Evolutionary conservation across 805 yeast species (phyloP), one percentile per base, ranked within the genome.

Genomic region (Starmerella asiatica): DNA sequence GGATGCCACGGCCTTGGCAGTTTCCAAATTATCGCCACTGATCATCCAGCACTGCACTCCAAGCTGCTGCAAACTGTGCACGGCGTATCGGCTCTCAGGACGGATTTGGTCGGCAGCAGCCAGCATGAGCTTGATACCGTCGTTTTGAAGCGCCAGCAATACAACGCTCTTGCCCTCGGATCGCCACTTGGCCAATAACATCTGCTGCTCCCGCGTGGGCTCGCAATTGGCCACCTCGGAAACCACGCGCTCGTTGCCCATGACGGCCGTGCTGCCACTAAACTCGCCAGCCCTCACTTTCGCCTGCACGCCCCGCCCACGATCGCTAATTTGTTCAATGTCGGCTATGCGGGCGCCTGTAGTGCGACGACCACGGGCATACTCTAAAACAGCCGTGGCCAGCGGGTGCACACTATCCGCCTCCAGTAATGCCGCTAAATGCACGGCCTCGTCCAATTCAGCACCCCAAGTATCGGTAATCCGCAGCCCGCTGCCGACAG

Each of bases 31-130:
- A 54, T 80, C 91, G 17, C 91, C 91, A 3, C 84, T 73, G 30
- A 80, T 73, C 81, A 79, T 76, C 75, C 79, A 79, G 37, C 79
- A 69, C 18, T 69, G 68, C 16, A 79, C 69, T 5, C 69, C 67
- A 5, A 56, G 56, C 19, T 28, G 18, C 30, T 62, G 57, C 11
- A 73, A 54, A 5, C 59, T 58, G 6, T 59, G 50, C 16, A 79
- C 62, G 0, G 78, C 78, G 17, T 50, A 49, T 27, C 61, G 63
- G 2, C 84, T 64, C 52, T 80, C 91, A 0, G 69, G 64, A 3
- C 68, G 55, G 20, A 63, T 50, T 43, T 51, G 50, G 53, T 80
- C 88, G 34, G 81, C 67, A 26, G 76, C 74, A 41, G 72, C 57
- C 29, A 73, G 53, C n/a, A 68, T 58, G 17, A 60, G 49, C n/a